A percentile compares a stretch with the other conserved stretches of the same genome.
Conservation (phyloP, 192 early-diverging fungal genomes). For the Globomyces pollinis-pini region DNA sequence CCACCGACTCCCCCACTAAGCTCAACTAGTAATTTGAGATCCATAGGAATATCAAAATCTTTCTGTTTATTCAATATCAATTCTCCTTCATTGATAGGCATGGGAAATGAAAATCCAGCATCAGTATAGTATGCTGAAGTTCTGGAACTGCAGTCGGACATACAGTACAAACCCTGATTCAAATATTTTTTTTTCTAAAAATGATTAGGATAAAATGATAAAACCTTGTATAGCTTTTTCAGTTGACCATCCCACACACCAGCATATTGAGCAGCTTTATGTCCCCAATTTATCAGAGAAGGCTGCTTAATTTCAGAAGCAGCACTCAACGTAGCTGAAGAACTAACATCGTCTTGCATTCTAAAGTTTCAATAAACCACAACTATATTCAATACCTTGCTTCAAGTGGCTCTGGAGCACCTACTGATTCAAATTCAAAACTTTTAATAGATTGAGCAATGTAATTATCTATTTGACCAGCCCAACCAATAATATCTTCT, state of each 20-base stretch:
- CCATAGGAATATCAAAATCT: slow-evolving; percentile 62
- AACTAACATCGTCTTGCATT: not conserved
- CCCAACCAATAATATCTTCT: not conserved
- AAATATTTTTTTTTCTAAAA: slow-evolving; percentile 40
- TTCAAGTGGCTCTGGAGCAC: not conserved
- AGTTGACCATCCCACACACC: slow-evolving; percentile 10
- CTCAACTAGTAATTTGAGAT: slow-evolving; percentile 40
- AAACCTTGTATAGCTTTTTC: slow-evolving; percentile 25
- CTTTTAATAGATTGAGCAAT: not conserved
- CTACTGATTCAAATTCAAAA: too few relatives aligned
- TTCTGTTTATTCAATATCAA: slow-evolving; percentile 37
- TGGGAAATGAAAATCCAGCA: slow-evolving; percentile 35
- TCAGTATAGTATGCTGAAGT: not conserved
- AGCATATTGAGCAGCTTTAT: not conserved
- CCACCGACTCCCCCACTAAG: slow-evolving; percentile 20
- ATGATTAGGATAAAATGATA: not conserved
- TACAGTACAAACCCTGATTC: slow-evolving; percentile 31
- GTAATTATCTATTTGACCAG: not conserved
- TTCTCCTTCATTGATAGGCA: slow-evolving; percentile 58
- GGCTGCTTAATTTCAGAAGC: not conserved
- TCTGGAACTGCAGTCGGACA: not conserved
- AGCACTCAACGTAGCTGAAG: not conserved
- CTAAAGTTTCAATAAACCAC: not conserved
- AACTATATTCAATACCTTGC: not conserved
- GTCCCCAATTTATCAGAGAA: not conserved